Evolutionary conservation across 345 rosid genomes (phyloP).

Genomic region (Populus alba): DNA sequence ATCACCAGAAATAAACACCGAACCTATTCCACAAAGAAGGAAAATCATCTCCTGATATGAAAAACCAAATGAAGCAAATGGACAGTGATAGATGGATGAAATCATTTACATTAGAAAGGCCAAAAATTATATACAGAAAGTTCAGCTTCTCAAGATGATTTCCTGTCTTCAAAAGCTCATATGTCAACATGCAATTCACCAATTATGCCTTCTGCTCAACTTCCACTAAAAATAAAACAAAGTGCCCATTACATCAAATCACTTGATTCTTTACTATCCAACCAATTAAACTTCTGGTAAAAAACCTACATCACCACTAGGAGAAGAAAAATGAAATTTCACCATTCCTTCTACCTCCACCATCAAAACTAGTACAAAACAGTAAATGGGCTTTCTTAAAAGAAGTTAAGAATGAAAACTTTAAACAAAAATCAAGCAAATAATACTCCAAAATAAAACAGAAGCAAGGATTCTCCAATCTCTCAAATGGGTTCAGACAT

Average conservation of each 20-base stretch:
- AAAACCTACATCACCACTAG: not conserved
- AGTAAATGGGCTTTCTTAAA: not conserved
- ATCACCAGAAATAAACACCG: not conserved
- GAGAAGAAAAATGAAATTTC: not conserved
- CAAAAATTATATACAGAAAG: too few relatives aligned
- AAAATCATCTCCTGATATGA: not conserved
- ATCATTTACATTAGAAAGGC: not conserved
- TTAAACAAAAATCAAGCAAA: not conserved
- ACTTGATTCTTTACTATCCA: not conserved
- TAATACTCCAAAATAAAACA: not conserved
- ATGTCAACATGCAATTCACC: not conserved
- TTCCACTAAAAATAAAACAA: not conserved
- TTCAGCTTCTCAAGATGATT: not conserved
- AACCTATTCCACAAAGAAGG: not conserved
- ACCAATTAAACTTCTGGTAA: not conserved
- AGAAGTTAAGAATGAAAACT: not conserved
- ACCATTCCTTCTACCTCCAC: not conserved
- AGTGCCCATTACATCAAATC: not conserved
- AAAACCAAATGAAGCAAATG: not conserved
- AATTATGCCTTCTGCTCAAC: not conserved
- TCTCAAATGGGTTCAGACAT: slow-evolving; percentile 1
- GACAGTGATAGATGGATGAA: not conserved
- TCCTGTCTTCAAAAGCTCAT: not conserved
- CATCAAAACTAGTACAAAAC: not conserved
- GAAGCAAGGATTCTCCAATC: not conserved